These are phyloP conservation scores for Cryphonectria radicalis DNA, from an alignment of 2,329 filamentous ascomycete genomes.

Conservation along the genomic window DNA sequence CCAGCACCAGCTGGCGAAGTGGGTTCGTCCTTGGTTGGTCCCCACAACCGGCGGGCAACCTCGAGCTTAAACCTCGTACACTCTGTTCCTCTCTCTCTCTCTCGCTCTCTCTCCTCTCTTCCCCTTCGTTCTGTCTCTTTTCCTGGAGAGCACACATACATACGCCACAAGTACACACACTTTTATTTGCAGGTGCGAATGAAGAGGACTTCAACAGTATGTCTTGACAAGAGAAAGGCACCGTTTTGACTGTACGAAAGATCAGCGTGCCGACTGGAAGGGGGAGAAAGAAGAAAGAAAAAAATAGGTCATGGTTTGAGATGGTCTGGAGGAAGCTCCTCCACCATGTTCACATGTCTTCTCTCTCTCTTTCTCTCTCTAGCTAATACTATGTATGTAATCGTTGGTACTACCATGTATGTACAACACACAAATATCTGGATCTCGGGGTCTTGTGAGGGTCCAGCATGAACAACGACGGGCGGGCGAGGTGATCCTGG, in stretches of 20 bases:
- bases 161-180: background rate
- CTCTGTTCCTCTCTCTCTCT: background rate
- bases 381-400: background rate
- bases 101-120: background rate
- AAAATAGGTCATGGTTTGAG: background rate
- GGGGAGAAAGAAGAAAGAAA: no score
- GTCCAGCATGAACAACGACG: background rate
- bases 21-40: background rate
- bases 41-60: background rate
- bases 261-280: no score
- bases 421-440: background rate
- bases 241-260: no score
- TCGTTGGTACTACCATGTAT: background rate
- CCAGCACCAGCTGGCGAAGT: background rate
- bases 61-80: background rate
- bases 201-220: background rate
- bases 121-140: no score
- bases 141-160: background rate
- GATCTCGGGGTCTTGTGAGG: background rate
- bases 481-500: background rate
- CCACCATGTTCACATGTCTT: slow-evolving; percentile 7
- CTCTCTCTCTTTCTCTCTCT: background rate
- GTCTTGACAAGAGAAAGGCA: background rate
- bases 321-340: background rate
- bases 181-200: background rate